Percentiles rank a stretch among this genome's conserved stretches.
Conservation (phyloP, 2,329 filamentous ascomycete genomes). For the Penicillium polonicum region DNA sequence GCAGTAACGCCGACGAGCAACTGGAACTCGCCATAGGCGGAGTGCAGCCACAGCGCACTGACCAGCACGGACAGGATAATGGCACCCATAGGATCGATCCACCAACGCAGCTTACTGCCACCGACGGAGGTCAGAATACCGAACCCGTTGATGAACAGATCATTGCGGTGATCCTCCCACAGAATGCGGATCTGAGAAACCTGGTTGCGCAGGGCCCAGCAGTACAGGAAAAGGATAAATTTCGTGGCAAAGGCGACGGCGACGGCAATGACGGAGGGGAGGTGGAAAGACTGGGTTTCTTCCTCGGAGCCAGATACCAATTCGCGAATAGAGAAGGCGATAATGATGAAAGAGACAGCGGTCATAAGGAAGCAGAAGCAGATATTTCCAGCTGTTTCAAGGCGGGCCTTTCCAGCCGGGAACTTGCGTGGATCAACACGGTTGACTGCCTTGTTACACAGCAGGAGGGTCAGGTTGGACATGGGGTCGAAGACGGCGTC, state of each 20-base stretch:
- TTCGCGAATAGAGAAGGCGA: conserved; percentile 79
- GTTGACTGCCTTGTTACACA: conserved; percentile 84
- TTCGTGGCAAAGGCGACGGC: conserved; percentile 82
- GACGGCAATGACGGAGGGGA: conserved; percentile 83
- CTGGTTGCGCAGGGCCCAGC: conserved; percentile 83
- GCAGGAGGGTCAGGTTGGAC: conserved; percentile 81
- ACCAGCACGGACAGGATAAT: conserved; percentile 79
- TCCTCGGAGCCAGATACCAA: conserved; percentile 53
- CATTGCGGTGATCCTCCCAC: conserved; percentile 96
- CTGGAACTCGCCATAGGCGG: conserved; percentile 85
- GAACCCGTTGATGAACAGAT: conserved; percentile 93
- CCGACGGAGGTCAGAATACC: conserved; percentile 89
- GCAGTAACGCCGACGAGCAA: conserved; percentile 87
- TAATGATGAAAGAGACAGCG: conserved; percentile 84
- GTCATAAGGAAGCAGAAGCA: conserved; percentile 97
- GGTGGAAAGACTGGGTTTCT: conserved; percentile 65
- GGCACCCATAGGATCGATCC: conserved; percentile 91
- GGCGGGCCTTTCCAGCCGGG: conserved; percentile 86
- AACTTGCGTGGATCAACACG: conserved; percentile 83
- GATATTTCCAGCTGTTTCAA: conserved; percentile 95
- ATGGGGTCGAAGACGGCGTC: conserved; percentile 92
- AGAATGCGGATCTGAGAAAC: conserved; percentile 90
- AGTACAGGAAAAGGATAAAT: conserved; percentile 80
- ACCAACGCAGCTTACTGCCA: conserved; percentile 85
- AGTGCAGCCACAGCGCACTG: conserved; percentile 75